Evolutionary conservation across 257 asterid species (phyloP).

Genomic region (Ilex asprella): DNA sequence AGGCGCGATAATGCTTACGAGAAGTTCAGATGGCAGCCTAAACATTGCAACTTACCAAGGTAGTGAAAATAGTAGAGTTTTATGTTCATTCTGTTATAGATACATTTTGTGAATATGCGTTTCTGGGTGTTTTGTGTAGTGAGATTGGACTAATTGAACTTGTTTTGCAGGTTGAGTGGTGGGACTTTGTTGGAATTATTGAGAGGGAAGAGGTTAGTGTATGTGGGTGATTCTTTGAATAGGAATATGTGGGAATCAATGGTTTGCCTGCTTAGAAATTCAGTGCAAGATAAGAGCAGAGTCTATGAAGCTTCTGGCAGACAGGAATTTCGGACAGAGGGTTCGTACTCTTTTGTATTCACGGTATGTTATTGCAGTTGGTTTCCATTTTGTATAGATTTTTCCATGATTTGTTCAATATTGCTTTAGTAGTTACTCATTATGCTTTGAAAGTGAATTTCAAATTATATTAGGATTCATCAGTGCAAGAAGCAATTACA

Average conservation of each 20-base stretch:
- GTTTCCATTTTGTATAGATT: neutral
- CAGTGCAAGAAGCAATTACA: no score
- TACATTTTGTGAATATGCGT: no score
- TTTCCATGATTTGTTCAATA: no score
- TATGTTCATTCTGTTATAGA: no score
- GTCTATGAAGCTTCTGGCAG: neutral
- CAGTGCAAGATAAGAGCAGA: neutral
- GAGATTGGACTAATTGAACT: neutral
- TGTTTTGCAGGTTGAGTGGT: neutral
- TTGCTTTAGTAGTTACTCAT: no score
- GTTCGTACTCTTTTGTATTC: neutral
- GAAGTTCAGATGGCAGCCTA: no score
- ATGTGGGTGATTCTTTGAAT: constrained; percentile 1
- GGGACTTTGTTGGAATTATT: neutral
- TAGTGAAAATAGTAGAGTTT: no score
- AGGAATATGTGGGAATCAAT: neutral
- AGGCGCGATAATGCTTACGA: no score
- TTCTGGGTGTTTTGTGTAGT: no score
- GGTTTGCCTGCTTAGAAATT: constrained; percentile 1
- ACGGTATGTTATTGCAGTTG: neutral
- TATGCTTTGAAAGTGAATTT: no score
- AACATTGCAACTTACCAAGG: no score
- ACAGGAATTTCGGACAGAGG: neutral
- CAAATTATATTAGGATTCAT: no score
- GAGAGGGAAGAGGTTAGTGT: neutral